These are phyloP conservation scores for Acanthamoeba lenticulata DNA, from an alignment of 208 protist genomes.

Conservation along the genomic window DNA sequence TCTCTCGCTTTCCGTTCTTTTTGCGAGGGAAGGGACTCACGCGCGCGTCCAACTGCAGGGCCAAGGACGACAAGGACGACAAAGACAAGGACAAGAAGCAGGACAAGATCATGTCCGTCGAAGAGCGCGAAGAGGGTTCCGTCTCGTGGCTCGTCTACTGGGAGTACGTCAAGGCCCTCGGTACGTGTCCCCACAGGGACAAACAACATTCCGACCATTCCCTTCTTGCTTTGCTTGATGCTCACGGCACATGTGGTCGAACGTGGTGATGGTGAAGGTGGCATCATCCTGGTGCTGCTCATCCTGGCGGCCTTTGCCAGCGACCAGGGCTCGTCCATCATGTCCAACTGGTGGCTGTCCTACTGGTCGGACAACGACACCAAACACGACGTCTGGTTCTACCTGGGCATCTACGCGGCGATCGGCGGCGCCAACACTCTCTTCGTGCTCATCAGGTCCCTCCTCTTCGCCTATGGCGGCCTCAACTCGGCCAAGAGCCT, in stretches of 20 bases:
- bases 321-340: slow-evolving; percentile 32
- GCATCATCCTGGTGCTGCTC: not conserved
- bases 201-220: not conserved
- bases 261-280: not conserved
- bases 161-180: slow-evolving; percentile 23
- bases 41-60: not conserved
- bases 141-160: slow-evolving; percentile 31
- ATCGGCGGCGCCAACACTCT: not conserved
- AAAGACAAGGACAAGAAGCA: not conserved
- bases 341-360: slow-evolving; percentile 67
- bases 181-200: not conserved
- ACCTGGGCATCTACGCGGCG: slow-evolving; percentile 65
- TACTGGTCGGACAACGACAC: slow-evolving; percentile 46
- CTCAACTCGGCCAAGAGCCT: slow-evolving; percentile 10
- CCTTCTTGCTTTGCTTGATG: not conserved
- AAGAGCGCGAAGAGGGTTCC: slow-evolving; percentile 37
- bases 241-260: not conserved
- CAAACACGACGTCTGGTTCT: not conserved
- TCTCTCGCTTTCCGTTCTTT: not conserved
- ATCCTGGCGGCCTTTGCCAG: not conserved
- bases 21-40: not conserved
- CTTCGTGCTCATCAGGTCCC: slow-evolving; percentile 41
- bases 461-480: not conserved
- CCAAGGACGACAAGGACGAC: not conserved
- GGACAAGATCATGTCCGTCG: slow-evolving; percentile 57